phyloP scores from a whole-genome alignment of 2,329 filamentous ascomycete genomes.

The Thermothelomyces thermophilus region DNA sequence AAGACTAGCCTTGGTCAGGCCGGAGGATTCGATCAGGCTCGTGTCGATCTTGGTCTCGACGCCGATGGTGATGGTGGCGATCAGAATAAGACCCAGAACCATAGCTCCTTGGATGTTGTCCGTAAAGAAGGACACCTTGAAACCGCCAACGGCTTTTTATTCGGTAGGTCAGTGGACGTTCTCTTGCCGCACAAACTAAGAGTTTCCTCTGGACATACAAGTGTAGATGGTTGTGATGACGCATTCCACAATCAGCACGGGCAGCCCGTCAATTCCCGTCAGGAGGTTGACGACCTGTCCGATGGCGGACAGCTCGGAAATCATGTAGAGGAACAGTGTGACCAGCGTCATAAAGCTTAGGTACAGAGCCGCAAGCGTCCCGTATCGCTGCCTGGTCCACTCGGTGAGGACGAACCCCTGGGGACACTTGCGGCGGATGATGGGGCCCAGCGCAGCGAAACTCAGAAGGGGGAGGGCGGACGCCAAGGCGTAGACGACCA shows the following conservation, averaged over 20 bases:
- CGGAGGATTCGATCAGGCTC: constrained; percentile 60
- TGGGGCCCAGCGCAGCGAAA: constrained; percentile 67
- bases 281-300: constrained; percentile 70
- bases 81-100: constrained; percentile 67
- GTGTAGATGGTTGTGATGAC: constrained; percentile 77
- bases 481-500: constrained; percentile 68
- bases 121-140: constrained; percentile 77
- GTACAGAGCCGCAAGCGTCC: constrained; percentile 60
- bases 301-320: constrained; percentile 72
- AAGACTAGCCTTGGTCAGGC: constrained; percentile 60
- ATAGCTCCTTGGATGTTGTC: constrained; percentile 76
- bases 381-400: constrained; percentile 76
- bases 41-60: constrained; percentile 66
- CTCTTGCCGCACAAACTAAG: not conserved
- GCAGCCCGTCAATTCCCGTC: constrained; percentile 67
- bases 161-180: not conserved
- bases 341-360: constrained; percentile 72
- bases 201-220: constrained; percentile 49
- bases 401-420: constrained; percentile 80
- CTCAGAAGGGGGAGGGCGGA: constrained; percentile 66
- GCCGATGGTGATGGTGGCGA: constrained; percentile 72
- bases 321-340: constrained; percentile 82
- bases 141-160: constrained; percentile 66
- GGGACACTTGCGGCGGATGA: constrained; percentile 73
- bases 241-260: constrained; percentile 71